Conservation (phyloP, 768 basidiomycete genomes). For the Rhizopogon vinicolor region DNA sequence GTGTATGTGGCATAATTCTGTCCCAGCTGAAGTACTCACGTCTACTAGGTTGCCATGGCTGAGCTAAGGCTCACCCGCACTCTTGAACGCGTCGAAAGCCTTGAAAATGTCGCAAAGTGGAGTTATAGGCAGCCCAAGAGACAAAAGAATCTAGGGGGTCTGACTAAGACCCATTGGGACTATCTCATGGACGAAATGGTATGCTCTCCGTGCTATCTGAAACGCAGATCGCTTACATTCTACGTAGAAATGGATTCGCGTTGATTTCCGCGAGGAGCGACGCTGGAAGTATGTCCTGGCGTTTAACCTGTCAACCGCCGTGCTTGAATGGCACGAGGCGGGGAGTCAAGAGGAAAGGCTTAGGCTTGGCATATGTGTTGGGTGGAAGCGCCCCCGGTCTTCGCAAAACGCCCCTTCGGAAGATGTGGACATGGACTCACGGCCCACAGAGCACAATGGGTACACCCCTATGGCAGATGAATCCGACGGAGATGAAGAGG, state of each 20-base stretch:
- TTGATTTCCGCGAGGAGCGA: slow-evolving; percentile 91
- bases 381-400: slow-evolving; percentile 51
- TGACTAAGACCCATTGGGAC: slow-evolving; percentile 89
- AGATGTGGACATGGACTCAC: slow-evolving; percentile 27
- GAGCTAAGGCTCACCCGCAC: slow-evolving; percentile 78
- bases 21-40: slow-evolving; percentile 3
- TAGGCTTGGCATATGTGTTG: slow-evolving; percentile 59
- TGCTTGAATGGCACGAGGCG: slow-evolving; percentile 85
- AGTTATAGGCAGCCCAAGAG: slow-evolving; percentile 95
- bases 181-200: slow-evolving; percentile 96
- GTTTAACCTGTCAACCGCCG: slow-evolving; percentile 73
- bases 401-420: slow-evolving; percentile 31
- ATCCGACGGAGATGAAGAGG: slow-evolving; percentile 57
- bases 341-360: slow-evolving; percentile 60
- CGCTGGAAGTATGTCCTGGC: slow-evolving; percentile 89
- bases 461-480: slow-evolving; percentile 18
- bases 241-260: slow-evolving; percentile 90
- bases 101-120: slow-evolving; percentile 83
- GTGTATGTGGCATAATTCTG: slow-evolving; percentile 40
- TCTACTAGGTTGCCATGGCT: slow-evolving; percentile 62
- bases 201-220: background rate
- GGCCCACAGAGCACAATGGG: slow-evolving; percentile 3
- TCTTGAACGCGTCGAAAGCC: slow-evolving; percentile 77
- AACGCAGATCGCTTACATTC: background rate
- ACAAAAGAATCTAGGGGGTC: slow-evolving; percentile 71